Evolutionary conservation across 192 early-diverging fungal species (phyloP).

Genomic region (Entomortierella parvispora): DNA sequence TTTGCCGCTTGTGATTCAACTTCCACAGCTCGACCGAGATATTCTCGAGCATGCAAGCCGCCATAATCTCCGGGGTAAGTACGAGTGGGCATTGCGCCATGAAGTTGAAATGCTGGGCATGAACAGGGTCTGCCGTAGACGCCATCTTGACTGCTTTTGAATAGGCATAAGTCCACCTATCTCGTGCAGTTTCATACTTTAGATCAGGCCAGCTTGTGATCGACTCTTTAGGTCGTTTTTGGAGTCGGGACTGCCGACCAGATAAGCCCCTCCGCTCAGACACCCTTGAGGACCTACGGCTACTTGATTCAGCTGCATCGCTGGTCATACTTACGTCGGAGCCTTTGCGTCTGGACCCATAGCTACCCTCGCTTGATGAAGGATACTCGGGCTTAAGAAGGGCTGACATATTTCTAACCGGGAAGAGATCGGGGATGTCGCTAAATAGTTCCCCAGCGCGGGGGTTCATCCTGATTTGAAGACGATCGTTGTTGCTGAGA

Average conservation of each 20-base stretch:
- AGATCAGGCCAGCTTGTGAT: not conserved
- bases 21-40: conserved; percentile 52
- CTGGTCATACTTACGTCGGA: not conserved
- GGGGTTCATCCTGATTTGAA: conserved; percentile 45
- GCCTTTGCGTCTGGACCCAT: not conserved
- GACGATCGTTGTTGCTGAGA: conserved; percentile 33
- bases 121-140: not conserved
- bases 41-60: conserved; percentile 47
- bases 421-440: conserved; percentile 26
- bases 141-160: no score
- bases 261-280: not conserved
- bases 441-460: conserved; percentile 24
- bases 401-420: conserved; percentile 27
- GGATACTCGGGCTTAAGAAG: conserved; percentile 32
- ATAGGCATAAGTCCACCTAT: conserved; percentile 1
- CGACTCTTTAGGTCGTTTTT: conserved; percentile 16
- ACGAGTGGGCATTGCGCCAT: conserved; percentile 19
- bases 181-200: not conserved
- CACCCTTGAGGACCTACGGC: not conserved
- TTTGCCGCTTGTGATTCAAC: conserved; percentile 42
- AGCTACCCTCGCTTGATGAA: conserved; percentile 16
- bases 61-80: conserved; percentile 46
- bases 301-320: not conserved
- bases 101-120: conserved; percentile 46
- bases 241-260: conserved; percentile 29